These are phyloP conservation scores for Polygonum aviculare DNA, from an alignment of 148 eudicot genomes.

Conservation along the genomic window DNA sequence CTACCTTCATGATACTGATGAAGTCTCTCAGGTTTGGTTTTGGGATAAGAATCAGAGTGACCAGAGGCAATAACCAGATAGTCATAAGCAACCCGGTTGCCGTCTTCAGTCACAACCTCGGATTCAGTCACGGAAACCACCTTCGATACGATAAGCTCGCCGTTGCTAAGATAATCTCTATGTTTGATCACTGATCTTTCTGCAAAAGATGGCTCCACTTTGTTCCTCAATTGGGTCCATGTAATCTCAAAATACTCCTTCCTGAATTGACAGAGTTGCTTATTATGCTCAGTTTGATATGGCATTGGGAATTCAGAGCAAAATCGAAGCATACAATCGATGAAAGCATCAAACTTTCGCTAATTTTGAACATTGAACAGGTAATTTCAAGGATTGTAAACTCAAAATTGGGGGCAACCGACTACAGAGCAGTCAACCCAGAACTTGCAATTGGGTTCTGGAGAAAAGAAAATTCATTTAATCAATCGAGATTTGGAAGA, in stretches of 20 bases:
- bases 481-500: background rate
- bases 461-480: background rate
- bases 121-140: constrained; percentile 28
- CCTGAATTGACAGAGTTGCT: constrained; percentile 16
- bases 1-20: constrained; percentile 43
- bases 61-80: constrained; percentile 63
- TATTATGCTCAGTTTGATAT: background rate
- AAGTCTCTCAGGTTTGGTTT: constrained; percentile 34
- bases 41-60: constrained; percentile 30
- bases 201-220: constrained; percentile 58
- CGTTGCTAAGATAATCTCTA: constrained; percentile 39
- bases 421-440: background rate
- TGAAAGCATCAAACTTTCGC: background rate
- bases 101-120: constrained; percentile 41
- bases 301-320: background rate
- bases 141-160: constrained; percentile 26
- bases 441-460: background rate
- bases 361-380: background rate
- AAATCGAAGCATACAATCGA: background rate
- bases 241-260: constrained; percentile 61
- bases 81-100: constrained; percentile 35
- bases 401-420: background rate
- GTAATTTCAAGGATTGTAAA: too few species aligned
- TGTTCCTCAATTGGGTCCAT: constrained; percentile 48
- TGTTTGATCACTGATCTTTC: constrained; percentile 45